Evolutionary conservation across 441 rosid genomes (phyloP).

Genomic region (Jatropha multifida): DNA sequence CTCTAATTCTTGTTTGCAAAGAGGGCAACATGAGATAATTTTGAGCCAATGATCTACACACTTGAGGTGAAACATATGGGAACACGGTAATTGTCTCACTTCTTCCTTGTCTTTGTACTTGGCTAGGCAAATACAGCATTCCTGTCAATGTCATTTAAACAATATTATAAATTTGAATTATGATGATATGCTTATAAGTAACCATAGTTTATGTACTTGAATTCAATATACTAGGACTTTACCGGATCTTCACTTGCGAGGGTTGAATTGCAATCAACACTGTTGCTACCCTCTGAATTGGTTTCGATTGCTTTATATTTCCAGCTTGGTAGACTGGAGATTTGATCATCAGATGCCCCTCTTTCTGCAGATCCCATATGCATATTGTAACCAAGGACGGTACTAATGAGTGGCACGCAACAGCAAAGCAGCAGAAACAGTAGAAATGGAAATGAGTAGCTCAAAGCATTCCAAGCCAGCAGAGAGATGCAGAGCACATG

Average conservation of each 20-base stretch:
- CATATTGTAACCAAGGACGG: slow-evolving; percentile 87
- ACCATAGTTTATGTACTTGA: neutral
- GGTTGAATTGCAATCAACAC: slow-evolving; percentile 27
- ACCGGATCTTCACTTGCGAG: slow-evolving; percentile 56
- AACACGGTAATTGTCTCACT: slow-evolving; percentile 81
- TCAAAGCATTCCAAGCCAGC: slow-evolving; percentile 82
- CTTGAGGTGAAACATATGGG: slow-evolving; percentile 78
- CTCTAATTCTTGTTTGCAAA: slow-evolving; percentile 81
- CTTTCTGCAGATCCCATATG: slow-evolving; percentile 67
- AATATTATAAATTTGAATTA: neutral
- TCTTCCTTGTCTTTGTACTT: slow-evolving; percentile 88
- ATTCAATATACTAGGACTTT: slow-evolving; percentile 25
- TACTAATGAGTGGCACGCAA: slow-evolving; percentile 77
- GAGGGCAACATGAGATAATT: slow-evolving; percentile 93
- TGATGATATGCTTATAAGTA: neutral
- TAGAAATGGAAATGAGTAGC: slow-evolving; percentile 88
- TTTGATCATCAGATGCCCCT: slow-evolving; percentile 93
- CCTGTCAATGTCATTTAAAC: slow-evolving; percentile 42
- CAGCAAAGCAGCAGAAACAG: slow-evolving; percentile 86
- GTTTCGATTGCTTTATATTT: slow-evolving; percentile 47
- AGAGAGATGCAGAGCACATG: slow-evolving; percentile 80
- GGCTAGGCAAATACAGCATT: slow-evolving; percentile 86
- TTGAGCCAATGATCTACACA: slow-evolving; percentile 98
- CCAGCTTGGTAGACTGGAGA: slow-evolving; percentile 78
- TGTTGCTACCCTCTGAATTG: slow-evolving; percentile 31